These are phyloP conservation scores for Phytophthora aleatoria DNA, from an alignment of 352 stramenopile species.

Conservation along the genomic window DNA sequence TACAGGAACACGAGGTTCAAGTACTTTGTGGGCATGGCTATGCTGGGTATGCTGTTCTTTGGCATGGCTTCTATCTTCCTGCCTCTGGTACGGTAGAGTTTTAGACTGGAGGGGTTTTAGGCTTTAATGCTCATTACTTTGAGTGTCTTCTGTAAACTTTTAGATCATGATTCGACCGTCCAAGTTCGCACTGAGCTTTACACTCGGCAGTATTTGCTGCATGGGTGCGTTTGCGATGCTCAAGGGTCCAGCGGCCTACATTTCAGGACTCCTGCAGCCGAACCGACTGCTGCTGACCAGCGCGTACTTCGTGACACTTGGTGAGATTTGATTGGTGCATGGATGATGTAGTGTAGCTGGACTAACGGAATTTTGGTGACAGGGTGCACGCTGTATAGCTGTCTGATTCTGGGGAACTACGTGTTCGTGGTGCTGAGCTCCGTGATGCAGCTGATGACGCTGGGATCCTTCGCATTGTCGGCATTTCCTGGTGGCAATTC, in stretches of 20 bases:
- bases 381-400: conserved; percentile 79
- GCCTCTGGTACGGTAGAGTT: conserved; percentile 42
- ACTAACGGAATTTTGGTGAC: conserved; percentile 2
- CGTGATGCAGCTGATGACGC: conserved; percentile 62
- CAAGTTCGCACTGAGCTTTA: conserved; percentile 86
- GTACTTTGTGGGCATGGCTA: conserved; percentile 75
- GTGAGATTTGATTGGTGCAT: conserved; percentile 29
- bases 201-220: conserved; percentile 74
- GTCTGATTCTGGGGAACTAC: conserved; percentile 83
- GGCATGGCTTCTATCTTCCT: conserved; percentile 84
- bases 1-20: conserved; percentile 78
- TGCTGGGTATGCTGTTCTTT: conserved; percentile 81
- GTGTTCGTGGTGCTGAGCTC: conserved; percentile 84
- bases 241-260: conserved; percentile 66
- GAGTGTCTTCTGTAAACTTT: not conserved
- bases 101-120: not conserved
- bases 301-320: conserved; percentile 73
- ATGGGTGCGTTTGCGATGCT: conserved; percentile 83
- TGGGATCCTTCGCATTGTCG: conserved; percentile 61
- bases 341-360: not conserved
- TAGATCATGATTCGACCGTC: conserved; percentile 82
- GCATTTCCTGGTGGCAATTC: conserved; percentile 65
- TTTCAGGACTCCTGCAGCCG: conserved; percentile 60
- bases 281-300: conserved; percentile 69
- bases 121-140: not conserved